Percentiles rank a stretch among this genome's conserved stretches.
These are phyloP conservation scores for Phytophthora megakarya DNA, from an alignment of 352 stramenopile species.

Conservation along the genomic window DNA sequence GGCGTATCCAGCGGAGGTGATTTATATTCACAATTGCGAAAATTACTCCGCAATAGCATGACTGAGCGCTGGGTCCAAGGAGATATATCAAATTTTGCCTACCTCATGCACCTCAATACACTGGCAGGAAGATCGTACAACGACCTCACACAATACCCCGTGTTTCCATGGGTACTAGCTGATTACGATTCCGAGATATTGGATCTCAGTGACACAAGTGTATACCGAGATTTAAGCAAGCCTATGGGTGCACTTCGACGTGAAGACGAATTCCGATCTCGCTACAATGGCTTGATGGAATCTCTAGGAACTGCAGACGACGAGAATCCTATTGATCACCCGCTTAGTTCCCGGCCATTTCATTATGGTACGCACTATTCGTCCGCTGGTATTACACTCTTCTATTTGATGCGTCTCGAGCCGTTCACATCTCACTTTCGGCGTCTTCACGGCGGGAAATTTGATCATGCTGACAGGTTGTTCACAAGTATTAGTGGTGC, in stretches of 20 bases:
- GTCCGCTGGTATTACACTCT: slow-evolving; percentile 94
- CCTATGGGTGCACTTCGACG: slow-evolving; percentile 97
- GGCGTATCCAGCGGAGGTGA: slow-evolving; percentile 48
- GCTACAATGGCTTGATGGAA: slow-evolving; percentile 68
- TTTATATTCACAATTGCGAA: slow-evolving; percentile 71
- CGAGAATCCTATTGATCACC: slow-evolving; percentile 33
- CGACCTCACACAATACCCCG: slow-evolving; percentile 98
- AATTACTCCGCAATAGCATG: slow-evolving; percentile 77
- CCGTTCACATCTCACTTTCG: slow-evolving; percentile 95
- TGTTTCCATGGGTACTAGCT: slow-evolving; percentile 97
- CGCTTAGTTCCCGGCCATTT: slow-evolving; percentile 65
- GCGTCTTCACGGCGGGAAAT: slow-evolving; percentile 96
- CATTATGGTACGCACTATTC: slow-evolving; percentile 97
- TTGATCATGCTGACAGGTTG: slow-evolving; percentile 97
- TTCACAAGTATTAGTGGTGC: slow-evolving; percentile 94
- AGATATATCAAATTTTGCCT: slow-evolving; percentile 93
- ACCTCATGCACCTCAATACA: slow-evolving; percentile 97
- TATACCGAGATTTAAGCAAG: slow-evolving; percentile 96
- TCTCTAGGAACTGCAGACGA: slow-evolving; percentile 20
- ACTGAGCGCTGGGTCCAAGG: slow-evolving; percentile 76
- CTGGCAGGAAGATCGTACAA: slow-evolving; percentile 97
- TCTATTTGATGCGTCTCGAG: slow-evolving; percentile 97
- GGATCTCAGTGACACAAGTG: slow-evolving; percentile 90
- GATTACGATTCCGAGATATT: slow-evolving; percentile 95
- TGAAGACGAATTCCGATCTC: slow-evolving; percentile 74